Base-by-base conservation (phyloP, 129 eudicot genomes). In the Centaurea solstitialis region DNA sequence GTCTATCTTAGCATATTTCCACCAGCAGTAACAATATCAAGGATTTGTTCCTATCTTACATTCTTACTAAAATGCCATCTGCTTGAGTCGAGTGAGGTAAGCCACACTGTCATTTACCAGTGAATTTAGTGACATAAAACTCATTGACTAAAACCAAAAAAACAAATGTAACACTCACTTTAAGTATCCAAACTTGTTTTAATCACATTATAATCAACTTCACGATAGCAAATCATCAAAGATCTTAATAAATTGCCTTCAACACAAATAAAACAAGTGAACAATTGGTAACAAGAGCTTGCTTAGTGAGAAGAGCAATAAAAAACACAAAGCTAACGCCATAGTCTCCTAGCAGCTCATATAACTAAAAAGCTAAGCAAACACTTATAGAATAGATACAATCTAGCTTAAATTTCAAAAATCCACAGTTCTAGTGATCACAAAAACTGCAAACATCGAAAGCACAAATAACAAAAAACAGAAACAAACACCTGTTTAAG, bases 401-500 rank as follows among this genome's bases (percentile, higher is more conserved):
- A 12, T 23, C 78, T 41, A 74, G 26, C 62, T 50, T 50, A 68
- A 75, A 38, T 69, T 50, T 7, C 70, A 22, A 9, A 8, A 20
- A 68, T 22, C 41, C 64, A 23, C 70, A 75, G 72, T 22, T 37
- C 30, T 47, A 1, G 21, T 22, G 12, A 81, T 67, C 38, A 9
- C 21, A 53, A 8, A 21, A 37, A 35, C 22, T 23, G 20, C 7
- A 59, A 7, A 39, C 41, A 41, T 11, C 30, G 38, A 57, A 59
- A 26, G 39, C 79, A 74, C 11, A 73, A 57, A 67, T 26, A 71
- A 67, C 21, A 71, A 2, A 6, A 82, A 4, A 40, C 23, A 4
- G 10, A 26, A 24, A 69, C 41, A 21, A 9, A 45, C 15, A 94
- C 98, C 99, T 87, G 97, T 75, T 94, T 94, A 73, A 94, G 99